phyloP scores from a whole-genome alignment of 2,329 filamentous ascomycete species.

The Apiospora saccharicola region DNA sequence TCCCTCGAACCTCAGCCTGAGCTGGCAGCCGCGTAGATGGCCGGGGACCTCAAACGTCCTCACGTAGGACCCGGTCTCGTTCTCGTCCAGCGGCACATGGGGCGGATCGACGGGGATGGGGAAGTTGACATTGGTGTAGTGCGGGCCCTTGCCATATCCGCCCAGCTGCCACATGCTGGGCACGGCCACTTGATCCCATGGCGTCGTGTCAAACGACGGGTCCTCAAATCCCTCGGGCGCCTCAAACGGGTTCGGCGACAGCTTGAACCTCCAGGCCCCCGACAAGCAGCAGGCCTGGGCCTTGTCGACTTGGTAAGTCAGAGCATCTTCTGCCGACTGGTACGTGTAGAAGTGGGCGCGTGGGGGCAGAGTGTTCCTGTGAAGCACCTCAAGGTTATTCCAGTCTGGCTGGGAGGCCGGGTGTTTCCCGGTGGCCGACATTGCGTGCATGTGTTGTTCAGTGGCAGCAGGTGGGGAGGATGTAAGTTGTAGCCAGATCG shows the following conservation, averaged over 20 bases:
- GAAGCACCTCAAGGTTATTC: slow-evolving; percentile 65
- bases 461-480: background rate
- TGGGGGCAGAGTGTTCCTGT: slow-evolving; percentile 62
- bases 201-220: slow-evolving; percentile 36
- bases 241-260: slow-evolving; percentile 48
- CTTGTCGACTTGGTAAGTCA: slow-evolving; percentile 48
- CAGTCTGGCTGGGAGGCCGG: slow-evolving; percentile 56
- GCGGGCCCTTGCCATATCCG: slow-evolving; percentile 68
- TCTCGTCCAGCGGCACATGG: slow-evolving; percentile 61
- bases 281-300: slow-evolving; percentile 51
- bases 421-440: slow-evolving; percentile 30
- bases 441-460: slow-evolving; percentile 12
- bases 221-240: slow-evolving; percentile 45
- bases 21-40: slow-evolving; percentile 48
- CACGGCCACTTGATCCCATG: slow-evolving; percentile 64
- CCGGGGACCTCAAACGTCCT: slow-evolving; percentile 56
- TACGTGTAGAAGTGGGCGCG: slow-evolving; percentile 64
- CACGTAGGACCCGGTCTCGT: slow-evolving; percentile 61
- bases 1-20: slow-evolving; percentile 67
- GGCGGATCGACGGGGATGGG: slow-evolving; percentile 71
- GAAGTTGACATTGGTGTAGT: slow-evolving; percentile 75
- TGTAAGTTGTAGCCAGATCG: too few species aligned
- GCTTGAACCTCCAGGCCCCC: slow-evolving; percentile 57
- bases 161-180: slow-evolving; percentile 77
- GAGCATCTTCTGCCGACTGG: slow-evolving; percentile 53